Evolutionary conservation across 805 yeast species (phyloP).

Genomic region (Cyberlindnera mississippiensis): DNA sequence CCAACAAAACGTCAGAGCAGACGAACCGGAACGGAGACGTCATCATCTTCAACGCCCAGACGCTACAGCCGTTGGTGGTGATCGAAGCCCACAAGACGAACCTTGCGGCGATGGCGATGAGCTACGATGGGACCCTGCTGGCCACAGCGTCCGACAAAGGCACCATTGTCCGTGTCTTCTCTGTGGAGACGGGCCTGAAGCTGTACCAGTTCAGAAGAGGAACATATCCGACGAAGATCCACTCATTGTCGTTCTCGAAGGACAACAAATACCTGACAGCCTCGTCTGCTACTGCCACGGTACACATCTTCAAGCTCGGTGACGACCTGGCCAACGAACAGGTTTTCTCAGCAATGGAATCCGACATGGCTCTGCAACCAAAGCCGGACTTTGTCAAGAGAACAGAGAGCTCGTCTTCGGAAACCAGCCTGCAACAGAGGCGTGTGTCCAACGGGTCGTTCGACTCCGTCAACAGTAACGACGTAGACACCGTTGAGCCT

Average conservation of each 20-base stretch:
- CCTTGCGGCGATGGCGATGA: conserved; percentile 58
- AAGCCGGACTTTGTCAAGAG: conserved; percentile 13
- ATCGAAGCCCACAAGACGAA: conserved; percentile 73
- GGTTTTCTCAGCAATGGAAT: conserved; percentile 4
- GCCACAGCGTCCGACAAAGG: conserved; percentile 80
- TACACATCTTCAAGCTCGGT: conserved; percentile 80
- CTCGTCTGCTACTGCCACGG: conserved; percentile 84
- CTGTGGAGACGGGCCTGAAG: conserved; percentile 57
- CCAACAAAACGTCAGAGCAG: conserved; percentile 1
- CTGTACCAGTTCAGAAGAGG: conserved; percentile 74
- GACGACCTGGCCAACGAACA: conserved; percentile 20
- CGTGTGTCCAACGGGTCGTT: conserved; percentile 25
- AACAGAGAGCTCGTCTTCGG: conserved; percentile 24
- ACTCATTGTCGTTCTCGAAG: conserved; percentile 69
- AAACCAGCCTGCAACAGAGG: conserved; percentile 15
- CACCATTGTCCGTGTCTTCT: conserved; percentile 68
- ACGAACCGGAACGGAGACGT: conserved; percentile 54
- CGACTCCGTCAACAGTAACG: conserved; percentile 24
- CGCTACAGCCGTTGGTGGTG: conserved; percentile 61
- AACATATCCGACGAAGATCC: conserved; percentile 76
- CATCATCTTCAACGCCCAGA: conserved; percentile 57
- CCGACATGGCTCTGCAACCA: conserved; percentile 5
- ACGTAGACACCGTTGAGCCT: conserved; percentile 44
- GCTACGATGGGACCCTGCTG: conserved; percentile 58
- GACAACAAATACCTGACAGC: conserved; percentile 75